Base-by-base conservation (phyloP, 148 eudicot genomes). In the Rhododendron williamsianum region DNA sequence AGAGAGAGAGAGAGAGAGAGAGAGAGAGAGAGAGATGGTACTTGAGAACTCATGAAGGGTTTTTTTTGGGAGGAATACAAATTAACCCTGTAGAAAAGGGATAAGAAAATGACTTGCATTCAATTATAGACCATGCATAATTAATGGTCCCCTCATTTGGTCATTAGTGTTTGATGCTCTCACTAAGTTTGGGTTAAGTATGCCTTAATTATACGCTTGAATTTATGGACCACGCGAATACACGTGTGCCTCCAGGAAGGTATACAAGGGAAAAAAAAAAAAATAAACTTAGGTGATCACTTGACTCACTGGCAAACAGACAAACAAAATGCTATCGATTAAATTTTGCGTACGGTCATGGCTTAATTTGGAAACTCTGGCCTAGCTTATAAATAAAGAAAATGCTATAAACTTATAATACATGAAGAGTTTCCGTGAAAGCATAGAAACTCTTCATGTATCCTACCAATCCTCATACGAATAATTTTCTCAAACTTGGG, bases 111-210 rank as follows among this genome's bases (percentile, higher is more conserved):
- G 85, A 86, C 88, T 82, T 86, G 45, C 63, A 82, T 43, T 33
- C 78, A 83, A 58, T 77, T 78, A 76, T 86, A 33, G 35, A 35
- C 81, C 77, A 58, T 16, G 21, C 21, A 13, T 58, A 21, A 54
- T 54, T 6, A n/a, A 80, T 87, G 88, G 91, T 89, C 87, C 91
- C 88, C 89, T 46, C 36, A 16, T 80, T 54, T 52, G 84, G 84
- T 86, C 78, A 88, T 86, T 76, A 83, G 60, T 45, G 58, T 58
- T 63, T 85, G 58, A n/a, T 86, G 72, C 83, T 82, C 21, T 67
- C 87, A 79, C 48, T 87, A 82, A 86, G 71, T 84, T 84, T 60
- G 76, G 67, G 65, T 45, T 51, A 81, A 86, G 36, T 81, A 43
- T 65, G 49, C 6, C 6, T 81, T 80, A 85, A 81, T 46, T 36